A percentile compares a stretch with the other conserved stretches of the same genome.
Conservation (phyloP, 23 red algal genomes). For the Agarophyton chilense region DNA sequence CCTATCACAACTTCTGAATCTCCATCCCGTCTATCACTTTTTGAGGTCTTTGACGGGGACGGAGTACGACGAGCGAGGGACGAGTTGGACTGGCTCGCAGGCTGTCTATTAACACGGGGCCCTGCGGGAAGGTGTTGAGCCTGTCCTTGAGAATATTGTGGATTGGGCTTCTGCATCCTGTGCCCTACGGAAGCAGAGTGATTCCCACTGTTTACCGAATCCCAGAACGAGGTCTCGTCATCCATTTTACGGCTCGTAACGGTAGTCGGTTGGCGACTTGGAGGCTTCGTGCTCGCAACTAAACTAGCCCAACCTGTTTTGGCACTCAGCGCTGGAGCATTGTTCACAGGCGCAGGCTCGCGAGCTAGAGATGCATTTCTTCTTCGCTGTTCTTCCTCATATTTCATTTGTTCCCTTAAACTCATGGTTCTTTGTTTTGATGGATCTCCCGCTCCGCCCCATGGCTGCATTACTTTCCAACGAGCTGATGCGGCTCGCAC, state of each 20-base stretch:
- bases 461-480: constrained; percentile 52
- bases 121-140: not conserved
- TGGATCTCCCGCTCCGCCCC: constrained; percentile 55
- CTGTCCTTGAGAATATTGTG: not conserved
- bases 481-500: constrained; percentile 21
- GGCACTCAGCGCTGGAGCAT: constrained; percentile 1
- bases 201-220: constrained; percentile 33
- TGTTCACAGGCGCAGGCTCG: not conserved
- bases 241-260: constrained; percentile 37
- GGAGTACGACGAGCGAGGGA: not conserved
- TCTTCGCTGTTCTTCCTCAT: constrained; percentile 60
- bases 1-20: constrained; percentile 4
- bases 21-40: constrained; percentile 8
- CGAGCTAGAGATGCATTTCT: constrained; percentile 30
- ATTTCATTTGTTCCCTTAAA: constrained; percentile 63
- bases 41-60: not conserved
- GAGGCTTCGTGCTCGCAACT: constrained; percentile 53
- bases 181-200: not conserved
- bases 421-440: constrained; percentile 49
- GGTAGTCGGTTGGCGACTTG: constrained; percentile 5
- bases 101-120: not conserved
- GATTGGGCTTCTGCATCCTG: not conserved
- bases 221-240: constrained; percentile 71
- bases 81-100: not conserved
- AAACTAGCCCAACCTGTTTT: constrained; percentile 75